Percentiles rank a stretch among this genome's conserved stretches.
Evolutionary conservation across 2,329 filamentous ascomycete species (phyloP).

Genomic region (Periglandula ipomoeae): DNA sequence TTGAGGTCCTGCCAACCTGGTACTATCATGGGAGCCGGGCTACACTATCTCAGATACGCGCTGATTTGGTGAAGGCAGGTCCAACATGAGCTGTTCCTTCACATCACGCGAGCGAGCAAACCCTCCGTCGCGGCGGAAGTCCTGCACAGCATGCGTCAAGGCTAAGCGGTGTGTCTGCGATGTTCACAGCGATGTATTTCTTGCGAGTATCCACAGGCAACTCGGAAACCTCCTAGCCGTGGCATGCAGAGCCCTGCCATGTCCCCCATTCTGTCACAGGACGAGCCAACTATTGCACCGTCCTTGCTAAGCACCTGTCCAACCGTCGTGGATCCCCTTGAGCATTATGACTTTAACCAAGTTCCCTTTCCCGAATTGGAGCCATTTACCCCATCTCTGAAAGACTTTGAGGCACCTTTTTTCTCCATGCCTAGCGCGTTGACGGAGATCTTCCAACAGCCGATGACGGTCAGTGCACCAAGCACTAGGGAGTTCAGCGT

Average conservation of each 20-base stretch:
- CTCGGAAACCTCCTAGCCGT: not conserved
- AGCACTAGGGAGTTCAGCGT: constrained; percentile 13
- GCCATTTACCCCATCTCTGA: too few species aligned
- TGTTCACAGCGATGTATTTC: constrained; percentile 37
- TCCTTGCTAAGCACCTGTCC: not conserved
- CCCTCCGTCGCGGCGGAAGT: constrained; percentile 42
- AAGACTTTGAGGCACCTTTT: too few species aligned
- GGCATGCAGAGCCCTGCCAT: constrained; percentile 6
- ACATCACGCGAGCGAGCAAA: constrained; percentile 29
- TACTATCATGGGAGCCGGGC: too few species aligned
- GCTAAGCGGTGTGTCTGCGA: constrained; percentile 48
- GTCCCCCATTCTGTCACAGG: not conserved
- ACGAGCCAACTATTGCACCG: not conserved
- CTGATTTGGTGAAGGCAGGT: not conserved
- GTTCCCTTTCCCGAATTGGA: constrained; percentile 7
- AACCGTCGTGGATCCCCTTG: constrained; percentile 7
- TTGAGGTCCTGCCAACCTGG: too few species aligned
- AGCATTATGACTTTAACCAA: not conserved
- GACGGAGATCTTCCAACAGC: constrained; percentile 15
- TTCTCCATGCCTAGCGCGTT: constrained; percentile 11
- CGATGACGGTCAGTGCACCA: constrained; percentile 15
- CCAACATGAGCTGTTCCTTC: constrained; percentile 14
- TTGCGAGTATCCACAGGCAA: constrained; percentile 34
- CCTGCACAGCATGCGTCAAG: constrained; percentile 46
- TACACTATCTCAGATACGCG: too few species aligned